Evolutionary conservation across 345 rosid species (phyloP).

Genomic region (Rhizophora mangle): DNA sequence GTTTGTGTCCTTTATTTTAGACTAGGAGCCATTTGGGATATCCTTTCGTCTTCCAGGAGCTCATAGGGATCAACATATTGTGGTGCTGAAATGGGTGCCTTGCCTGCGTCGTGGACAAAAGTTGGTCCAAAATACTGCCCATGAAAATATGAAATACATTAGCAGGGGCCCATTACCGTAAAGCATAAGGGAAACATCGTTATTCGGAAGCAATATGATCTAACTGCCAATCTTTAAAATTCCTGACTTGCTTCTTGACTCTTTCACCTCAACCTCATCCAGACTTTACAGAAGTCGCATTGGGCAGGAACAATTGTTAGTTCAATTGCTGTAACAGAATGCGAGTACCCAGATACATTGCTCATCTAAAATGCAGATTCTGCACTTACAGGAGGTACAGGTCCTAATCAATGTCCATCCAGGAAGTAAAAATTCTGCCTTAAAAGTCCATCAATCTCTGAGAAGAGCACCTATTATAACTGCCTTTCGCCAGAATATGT

Average conservation of each 20-base stretch:
- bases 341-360: not conserved
- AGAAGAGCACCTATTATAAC: too few species aligned
- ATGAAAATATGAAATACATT: slow-evolving; percentile 9
- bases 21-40: slow-evolving; percentile 55
- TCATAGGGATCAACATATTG: slow-evolving; percentile 62
- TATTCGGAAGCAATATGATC: not conserved
- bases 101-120: slow-evolving; percentile 68
- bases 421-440: too few species aligned
- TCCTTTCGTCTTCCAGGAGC: slow-evolving; percentile 78
- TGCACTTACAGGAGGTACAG: too few species aligned
- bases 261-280: not conserved
- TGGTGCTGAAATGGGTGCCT: slow-evolving; percentile 42
- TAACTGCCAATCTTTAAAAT: not conserved
- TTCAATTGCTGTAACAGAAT: too few species aligned
- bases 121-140: slow-evolving; percentile 69
- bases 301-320: not conserved
- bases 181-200: not conserved
- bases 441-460: too few species aligned
- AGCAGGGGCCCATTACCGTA: slow-evolving; percentile 1
- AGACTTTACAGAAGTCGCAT: not conserved
- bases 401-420: too few species aligned
- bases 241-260: not conserved
- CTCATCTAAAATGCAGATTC: too few species aligned
- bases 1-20: slow-evolving; percentile 36
- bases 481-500: too few species aligned